Conservation (phyloP, 2,329 filamentous ascomycete species). For the Ophiocordyceps robertsii region DNA sequence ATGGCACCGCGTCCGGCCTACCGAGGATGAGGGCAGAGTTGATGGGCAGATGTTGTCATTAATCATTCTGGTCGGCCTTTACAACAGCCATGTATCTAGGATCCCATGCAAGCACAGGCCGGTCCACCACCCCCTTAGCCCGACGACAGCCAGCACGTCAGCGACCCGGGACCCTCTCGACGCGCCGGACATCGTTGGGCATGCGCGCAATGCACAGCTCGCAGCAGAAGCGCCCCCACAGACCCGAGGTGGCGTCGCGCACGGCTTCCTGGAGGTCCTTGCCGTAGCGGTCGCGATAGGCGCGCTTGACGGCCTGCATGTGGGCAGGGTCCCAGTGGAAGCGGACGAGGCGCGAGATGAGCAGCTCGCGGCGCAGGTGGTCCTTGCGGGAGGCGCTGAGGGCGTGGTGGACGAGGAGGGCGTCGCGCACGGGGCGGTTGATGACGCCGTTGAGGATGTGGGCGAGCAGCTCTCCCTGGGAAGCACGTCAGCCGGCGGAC, state of each 20-base stretch:
- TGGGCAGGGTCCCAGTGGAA: constrained; percentile 87
- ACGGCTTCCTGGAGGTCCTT: constrained; percentile 65
- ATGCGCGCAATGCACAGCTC: constrained; percentile 52
- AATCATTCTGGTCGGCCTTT: too few relatives aligned
- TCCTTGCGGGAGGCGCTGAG: constrained; percentile 62
- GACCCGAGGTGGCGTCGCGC: constrained; percentile 58
- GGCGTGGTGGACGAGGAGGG: constrained; percentile 81
- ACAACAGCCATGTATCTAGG: too few relatives aligned
- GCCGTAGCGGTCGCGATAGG: constrained; percentile 68
- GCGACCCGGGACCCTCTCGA: constrained; percentile 16
- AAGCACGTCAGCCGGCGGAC: neutral
- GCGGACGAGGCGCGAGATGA: constrained; percentile 77
- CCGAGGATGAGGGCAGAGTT: too few relatives aligned
- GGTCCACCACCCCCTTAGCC: too few relatives aligned
- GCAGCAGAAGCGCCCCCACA: constrained; percentile 66
- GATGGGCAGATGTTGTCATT: too few relatives aligned
- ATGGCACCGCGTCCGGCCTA: neutral
- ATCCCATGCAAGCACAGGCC: too few relatives aligned
- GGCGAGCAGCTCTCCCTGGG: constrained; percentile 79
- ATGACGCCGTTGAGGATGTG: constrained; percentile 96
- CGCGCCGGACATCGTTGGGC: constrained; percentile 42
- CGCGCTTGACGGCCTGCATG: constrained; percentile 63
- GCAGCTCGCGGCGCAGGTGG: constrained; percentile 63
- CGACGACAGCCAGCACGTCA: neutral
- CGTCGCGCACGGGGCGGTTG: constrained; percentile 87